Percentiles rank a stretch among this genome's conserved stretches.
phyloP scores from a whole-genome alignment of 352 stramenopile species.

The Phytopythium chamaehyphon region DNA sequence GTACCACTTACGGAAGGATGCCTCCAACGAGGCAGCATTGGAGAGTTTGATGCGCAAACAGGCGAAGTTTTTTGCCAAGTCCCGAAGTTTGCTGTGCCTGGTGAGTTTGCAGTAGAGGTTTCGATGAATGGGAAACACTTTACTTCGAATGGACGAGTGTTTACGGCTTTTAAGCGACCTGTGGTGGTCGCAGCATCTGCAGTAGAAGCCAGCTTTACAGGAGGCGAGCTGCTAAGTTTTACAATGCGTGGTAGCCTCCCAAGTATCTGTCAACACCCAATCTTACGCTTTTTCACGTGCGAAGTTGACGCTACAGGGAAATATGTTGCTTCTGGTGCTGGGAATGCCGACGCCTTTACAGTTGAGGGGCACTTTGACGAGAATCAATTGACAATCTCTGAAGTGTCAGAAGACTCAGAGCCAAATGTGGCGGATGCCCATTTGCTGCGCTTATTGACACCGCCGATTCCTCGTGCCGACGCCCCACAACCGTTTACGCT shows the following conservation, averaged over 20 bases:
- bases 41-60: constrained; percentile 26
- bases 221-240: constrained; percentile 32
- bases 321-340: not conserved
- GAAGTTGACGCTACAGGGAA: constrained; percentile 3
- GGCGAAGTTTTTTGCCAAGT: constrained; percentile 57
- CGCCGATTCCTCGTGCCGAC: not conserved
- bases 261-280: constrained; percentile 19
- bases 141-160: constrained; percentile 48
- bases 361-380: not conserved
- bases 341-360: not conserved
- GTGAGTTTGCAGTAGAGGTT: constrained; percentile 65
- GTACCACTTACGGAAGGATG: constrained; percentile 48
- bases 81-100: constrained; percentile 56
- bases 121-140: constrained; percentile 83
- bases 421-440: constrained; percentile 5
- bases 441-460: constrained; percentile 22
- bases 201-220: constrained; percentile 26
- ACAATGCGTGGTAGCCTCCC: constrained; percentile 36
- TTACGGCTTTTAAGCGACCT: constrained; percentile 52
- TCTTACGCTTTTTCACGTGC: constrained; percentile 38
- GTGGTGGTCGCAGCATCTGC: constrained; percentile 33
- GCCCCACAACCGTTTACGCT: constrained; percentile 21
- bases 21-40: constrained; percentile 46
- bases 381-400: not conserved
- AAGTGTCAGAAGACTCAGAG: constrained; percentile 8